Evolutionary conservation across 306 rosid genomes (phyloP).

Genomic region (Bauhinia variegata): DNA sequence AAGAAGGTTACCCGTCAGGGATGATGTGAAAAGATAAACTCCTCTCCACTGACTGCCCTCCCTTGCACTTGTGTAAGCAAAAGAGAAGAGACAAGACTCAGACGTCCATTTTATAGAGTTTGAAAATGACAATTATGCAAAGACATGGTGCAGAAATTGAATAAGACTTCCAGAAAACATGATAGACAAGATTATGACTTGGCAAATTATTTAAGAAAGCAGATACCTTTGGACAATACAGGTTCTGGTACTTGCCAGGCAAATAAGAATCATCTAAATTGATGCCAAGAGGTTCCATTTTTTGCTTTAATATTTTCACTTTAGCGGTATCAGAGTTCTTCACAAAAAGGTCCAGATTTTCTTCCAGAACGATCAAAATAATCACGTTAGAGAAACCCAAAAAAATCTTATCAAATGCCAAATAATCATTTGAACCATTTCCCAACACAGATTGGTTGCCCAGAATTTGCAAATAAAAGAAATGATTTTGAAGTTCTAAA

Average conservation of each 20-base stretch:
- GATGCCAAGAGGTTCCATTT: constrained; percentile 70
- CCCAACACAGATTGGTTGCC: constrained; percentile 8
- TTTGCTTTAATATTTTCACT: constrained; percentile 61
- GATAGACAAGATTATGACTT: neutral
- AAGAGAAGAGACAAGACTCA: constrained; percentile 34
- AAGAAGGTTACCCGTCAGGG: constrained; percentile 57
- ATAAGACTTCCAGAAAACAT: neutral
- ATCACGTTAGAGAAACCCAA: constrained; percentile 25
- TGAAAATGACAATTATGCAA: constrained; percentile 7
- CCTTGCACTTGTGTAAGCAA: constrained; percentile 65
- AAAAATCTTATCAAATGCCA: no score
- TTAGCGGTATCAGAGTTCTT: constrained; percentile 33
- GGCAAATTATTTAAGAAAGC: neutral
- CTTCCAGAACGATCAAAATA: constrained; percentile 40
- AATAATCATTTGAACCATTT: neutral
- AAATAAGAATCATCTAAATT: constrained; percentile 51
- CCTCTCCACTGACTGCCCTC: constrained; percentile 75
- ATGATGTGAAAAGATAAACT: constrained; percentile 85
- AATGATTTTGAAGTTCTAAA: neutral
- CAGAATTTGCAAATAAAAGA: constrained; percentile 16
- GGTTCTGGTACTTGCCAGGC: constrained; percentile 65
- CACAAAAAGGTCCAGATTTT: constrained; percentile 39
- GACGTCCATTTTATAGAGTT: constrained; percentile 9
- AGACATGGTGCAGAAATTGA: constrained; percentile 10
- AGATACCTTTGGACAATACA: constrained; percentile 81